Evolutionary conservation across 2,329 filamentous ascomycete species (phyloP), one percentile per base, ranked within the genome.

Genomic region (Chaetothyriales sp.): DNA sequence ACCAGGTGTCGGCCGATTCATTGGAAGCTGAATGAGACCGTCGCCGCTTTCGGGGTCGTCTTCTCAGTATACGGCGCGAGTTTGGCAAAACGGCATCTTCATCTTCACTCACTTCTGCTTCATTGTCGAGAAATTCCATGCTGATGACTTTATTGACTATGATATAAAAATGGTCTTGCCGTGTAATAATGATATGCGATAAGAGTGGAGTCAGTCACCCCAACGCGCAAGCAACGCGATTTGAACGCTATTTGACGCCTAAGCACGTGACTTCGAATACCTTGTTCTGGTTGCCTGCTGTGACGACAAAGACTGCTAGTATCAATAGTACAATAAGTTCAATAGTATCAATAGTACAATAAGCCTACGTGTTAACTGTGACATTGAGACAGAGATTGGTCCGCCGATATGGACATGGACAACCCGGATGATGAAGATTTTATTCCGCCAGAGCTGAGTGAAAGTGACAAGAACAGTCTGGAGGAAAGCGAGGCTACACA

Each of bases 11-110:
- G 6, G 20, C 25, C 5, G 22, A 25, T 25, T 25, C 22, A 6
- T 25, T 6, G 22, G 22, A 25, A 25, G 22, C 22, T 25, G 46
- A 33, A 28, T 51, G 49, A 33, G 47, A 47, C 5, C 59, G 56
- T 1, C 54, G 56, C 19, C 58, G 52, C 51, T 60, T 61, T 18
- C 55, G 52, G 29, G 59, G 50, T 49, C 57, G 53, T 44, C 51
- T 48, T 43, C 33, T 51, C 20, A 53, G 49, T n/a, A 58, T 51
- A 13, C 43, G 48, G 48, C 60, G 59, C 4, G 58, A 60, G 43
- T 53, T 58, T 20, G 56, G 58, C 3, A 58, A 54, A n/a, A 54
- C 28, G 7, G 52, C 25, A 13, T 53, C 47, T n/a, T 45, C 47
- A 22, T 45, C 47, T 18, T n/a, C 6, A 18, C 19, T 52, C 6